A percentile compares a stretch with the other conserved stretches of the same genome.
Evolutionary conservation across 2,329 filamentous ascomycete species (phyloP).

Genomic region (Alternaria infectoria): DNA sequence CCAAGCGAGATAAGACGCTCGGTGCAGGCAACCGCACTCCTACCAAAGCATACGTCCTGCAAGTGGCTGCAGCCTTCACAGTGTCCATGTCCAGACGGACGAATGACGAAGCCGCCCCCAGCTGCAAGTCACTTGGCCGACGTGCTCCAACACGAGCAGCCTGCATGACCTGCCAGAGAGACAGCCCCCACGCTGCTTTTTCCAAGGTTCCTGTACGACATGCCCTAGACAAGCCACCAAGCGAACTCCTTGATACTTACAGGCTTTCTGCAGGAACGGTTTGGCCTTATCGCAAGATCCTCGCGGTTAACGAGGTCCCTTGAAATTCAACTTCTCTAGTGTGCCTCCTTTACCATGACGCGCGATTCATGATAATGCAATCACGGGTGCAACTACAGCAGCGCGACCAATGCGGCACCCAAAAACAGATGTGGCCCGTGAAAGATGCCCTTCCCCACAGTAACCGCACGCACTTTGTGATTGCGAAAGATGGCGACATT

Average conservation of each 20-base stretch:
- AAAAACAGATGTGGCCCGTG: conserved; percentile 21
- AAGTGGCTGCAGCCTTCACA: conserved; percentile 12
- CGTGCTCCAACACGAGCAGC: conserved; percentile 15
- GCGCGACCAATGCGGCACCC: conserved; percentile 9
- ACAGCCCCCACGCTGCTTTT: conserved; percentile 40
- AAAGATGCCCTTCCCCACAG: conserved; percentile 29
- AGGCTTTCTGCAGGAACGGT: conserved; percentile 33
- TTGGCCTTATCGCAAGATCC: conserved; percentile 20
- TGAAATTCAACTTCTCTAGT: conserved; percentile 8
- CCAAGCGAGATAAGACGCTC: conserved; percentile 39
- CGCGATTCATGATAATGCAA: conserved; percentile 15
- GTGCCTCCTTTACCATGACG: conserved; percentile 5
- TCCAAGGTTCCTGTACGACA: conserved; percentile 22
- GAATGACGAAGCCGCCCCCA: conserved; percentile 15
- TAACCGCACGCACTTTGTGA: conserved; percentile 26
- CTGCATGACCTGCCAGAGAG: conserved; percentile 16
- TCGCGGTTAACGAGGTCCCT: conserved; percentile 14
- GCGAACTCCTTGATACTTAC: conserved; percentile 25
- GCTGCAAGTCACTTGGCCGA: conserved; percentile 37
- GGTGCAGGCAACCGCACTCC: conserved; percentile 11
- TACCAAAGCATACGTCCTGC: conserved; percentile 26
- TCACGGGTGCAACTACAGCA: conserved; percentile 5
- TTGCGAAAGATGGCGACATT: conserved; percentile 30
- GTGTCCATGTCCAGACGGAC: conserved; percentile 7
- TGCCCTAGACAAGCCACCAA: conserved; percentile 11